Base-by-base conservation (phyloP, 257 asterid genomes). In the Gentiana straminea region DNA sequence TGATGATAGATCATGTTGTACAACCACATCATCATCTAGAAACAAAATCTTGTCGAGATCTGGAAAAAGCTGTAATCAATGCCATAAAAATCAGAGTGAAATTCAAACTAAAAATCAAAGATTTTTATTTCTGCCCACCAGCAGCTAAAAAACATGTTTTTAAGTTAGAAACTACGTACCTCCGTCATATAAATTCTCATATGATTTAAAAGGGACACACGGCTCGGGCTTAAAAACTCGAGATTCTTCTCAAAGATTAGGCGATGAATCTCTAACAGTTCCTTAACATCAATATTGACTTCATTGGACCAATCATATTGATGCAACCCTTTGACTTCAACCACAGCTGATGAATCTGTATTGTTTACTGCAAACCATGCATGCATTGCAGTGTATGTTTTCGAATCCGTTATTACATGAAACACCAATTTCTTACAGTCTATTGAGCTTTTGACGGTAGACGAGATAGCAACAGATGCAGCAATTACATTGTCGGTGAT, bases 281-380 rank as follows among this genome's bases (percentile, higher is more conserved):
- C 86, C 74, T 72, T 70, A 56, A 81, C 63, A 49, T 77, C 85
- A 35, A 83, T 65, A 64, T 86, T 89, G 43, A 86, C 82, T 35
- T 71, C 78, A 55, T 77, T 87, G 58, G 95, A 52, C 94, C 94
- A 83, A 69, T 89, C 95, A 35, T 81, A 24, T 57, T 89, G 93
- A 77, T 89, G 97, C 73, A 89, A 62, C 45, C 97, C 91, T 74
- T 79, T 78, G 70, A 89, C 97, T 82, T 83, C 95, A 54, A 86
- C 75, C 10, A 86, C 82, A 41, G 77, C 81, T 24, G 24, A 24
- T 33, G 88, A 81, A 61, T 61, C 52, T 2, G 74, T n/a, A 33
- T 80, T n/a, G 78, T 86, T 80, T 57, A 77, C 55, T 36, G 95
- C 88, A 72, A 89, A 83, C 95, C 95, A 89, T 2, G 97, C 94